These are phyloP conservation scores for Tremella yokohamensis DNA, from an alignment of 768 basidiomycete species.

Conservation along the genomic window DNA sequence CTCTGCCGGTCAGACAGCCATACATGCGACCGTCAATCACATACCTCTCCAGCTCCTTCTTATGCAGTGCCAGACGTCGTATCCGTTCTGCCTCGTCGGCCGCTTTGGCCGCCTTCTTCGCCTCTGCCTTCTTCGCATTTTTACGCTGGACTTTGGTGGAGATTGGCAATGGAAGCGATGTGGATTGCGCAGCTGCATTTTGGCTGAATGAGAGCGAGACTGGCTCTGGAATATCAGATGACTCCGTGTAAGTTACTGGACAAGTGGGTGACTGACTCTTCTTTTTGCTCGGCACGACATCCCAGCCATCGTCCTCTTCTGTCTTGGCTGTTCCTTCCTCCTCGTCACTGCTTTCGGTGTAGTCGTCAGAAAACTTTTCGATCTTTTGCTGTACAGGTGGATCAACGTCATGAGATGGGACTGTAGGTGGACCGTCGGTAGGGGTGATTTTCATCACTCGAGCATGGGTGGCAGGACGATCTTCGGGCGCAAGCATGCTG, in stretches of 20 bases:
- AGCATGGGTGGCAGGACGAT: constrained; percentile 34
- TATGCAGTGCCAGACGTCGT: constrained; percentile 31
- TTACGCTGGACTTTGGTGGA: constrained; percentile 37
- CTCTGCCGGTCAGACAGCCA: constrained; percentile 18
- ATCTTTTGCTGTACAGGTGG: constrained; percentile 4
- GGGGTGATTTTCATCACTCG: constrained; percentile 36
- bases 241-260: background rate
- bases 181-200: background rate
- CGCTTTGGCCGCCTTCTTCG: constrained; percentile 37
- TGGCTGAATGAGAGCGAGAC: constrained; percentile 16
- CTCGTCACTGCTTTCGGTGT: constrained; percentile 5
- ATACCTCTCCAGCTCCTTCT: constrained; percentile 36
- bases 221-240: constrained; percentile 19
- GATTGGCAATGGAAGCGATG: constrained; percentile 24
- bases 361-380: constrained; percentile 17
- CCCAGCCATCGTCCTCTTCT: constrained; percentile 41
- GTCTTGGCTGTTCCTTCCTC: constrained; percentile 7
- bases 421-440: background rate
- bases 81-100: constrained; percentile 42
- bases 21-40: background rate
- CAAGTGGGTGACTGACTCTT: constrained; percentile 31
- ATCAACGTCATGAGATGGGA: background rate
- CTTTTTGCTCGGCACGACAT: constrained; percentile 34
- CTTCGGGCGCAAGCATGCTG: constrained; percentile 46
- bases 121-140: constrained; percentile 43